Percentiles rank a stretch among this genome's conserved stretches.
These are phyloP conservation scores for Elsinoe arachidis DNA, from an alignment of 2,329 filamentous ascomycete species.

Conservation along the genomic window DNA sequence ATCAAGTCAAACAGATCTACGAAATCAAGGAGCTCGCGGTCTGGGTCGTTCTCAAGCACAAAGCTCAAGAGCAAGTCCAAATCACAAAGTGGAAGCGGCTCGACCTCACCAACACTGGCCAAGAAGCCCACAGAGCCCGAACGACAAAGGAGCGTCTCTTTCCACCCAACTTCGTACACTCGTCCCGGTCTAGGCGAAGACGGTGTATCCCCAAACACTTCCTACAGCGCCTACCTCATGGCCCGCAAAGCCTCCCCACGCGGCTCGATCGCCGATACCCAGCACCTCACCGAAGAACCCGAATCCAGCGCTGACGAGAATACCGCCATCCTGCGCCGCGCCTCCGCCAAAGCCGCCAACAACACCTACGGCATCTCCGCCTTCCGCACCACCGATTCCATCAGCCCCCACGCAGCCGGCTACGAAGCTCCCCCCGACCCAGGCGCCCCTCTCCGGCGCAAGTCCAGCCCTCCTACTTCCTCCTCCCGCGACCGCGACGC, in stretches of 20 bases:
- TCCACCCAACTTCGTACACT: constrained; percentile 18
- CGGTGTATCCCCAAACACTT: constrained; percentile 12
- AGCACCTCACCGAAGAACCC: constrained; percentile 17
- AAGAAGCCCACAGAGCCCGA: constrained; percentile 9
- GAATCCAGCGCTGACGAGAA: constrained; percentile 34
- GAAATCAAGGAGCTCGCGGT: neutral
- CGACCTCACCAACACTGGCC: neutral
- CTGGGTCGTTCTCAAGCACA: constrained; percentile 3
- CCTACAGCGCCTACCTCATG: constrained; percentile 17
- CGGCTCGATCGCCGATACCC: constrained; percentile 11
- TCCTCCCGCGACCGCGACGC: neutral
- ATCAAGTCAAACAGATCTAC: neutral
- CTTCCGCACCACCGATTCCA: neutral
- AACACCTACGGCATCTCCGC: neutral
- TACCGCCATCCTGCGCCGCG: constrained; percentile 32
- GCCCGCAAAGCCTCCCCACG: constrained; percentile 16
- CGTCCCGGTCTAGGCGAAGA: neutral
- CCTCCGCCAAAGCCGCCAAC: neutral
- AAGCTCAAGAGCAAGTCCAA: constrained; percentile 12
- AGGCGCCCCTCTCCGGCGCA: constrained; percentile 7
- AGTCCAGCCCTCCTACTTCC: neutral
- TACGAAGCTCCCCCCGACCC: constrained; percentile 20
- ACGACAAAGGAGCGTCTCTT: constrained; percentile 19
- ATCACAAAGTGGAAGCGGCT: constrained; percentile 5
- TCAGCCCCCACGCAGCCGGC: constrained; percentile 12